Evolutionary conservation across 208 protist species (phyloP), one percentile per base, ranked within the genome.

Genomic region (Leishmania amazonensis): DNA sequence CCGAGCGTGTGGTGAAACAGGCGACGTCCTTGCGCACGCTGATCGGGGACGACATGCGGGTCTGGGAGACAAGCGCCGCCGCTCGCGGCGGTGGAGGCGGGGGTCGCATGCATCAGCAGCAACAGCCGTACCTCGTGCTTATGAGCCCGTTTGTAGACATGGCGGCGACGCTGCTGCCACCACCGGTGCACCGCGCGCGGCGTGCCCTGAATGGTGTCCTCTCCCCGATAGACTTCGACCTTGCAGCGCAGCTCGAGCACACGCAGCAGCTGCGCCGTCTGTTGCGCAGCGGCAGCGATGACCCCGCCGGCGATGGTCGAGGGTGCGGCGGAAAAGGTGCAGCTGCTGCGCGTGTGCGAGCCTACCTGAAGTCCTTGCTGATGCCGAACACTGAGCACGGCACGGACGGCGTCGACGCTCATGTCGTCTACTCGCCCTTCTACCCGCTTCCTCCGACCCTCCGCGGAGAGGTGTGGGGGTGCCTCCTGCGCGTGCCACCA

Each of bases 381-480:
- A 60, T 67, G 57, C 54, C 75, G 35, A 58, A 78, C 75, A 51
- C 75, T 57, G 24, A 6, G 35, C 53, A 38, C 53, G 9, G 51
- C 28, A 45, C 73, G 1, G 73, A 54, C 51, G 17, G 51, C 31
- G 53, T 19, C 72, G 54, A 28, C n/a, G 31, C 35, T 38, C 35
- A 24, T 31, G 49, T 35, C 38, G 58, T 53, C 54, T 68, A 65
- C 75, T 80, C 78, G 47, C 82, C 82, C 24, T 60, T 85, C 49
- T 85, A 80, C 24, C 83, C 86, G 7, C 62, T 99, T 11, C 97
- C 98, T 6, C 83, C 89, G 38, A 90, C 95, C 1, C 42, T 99
- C 13, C 92, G 98, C 3, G 96, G 87, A 4, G 90, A 95, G 38
- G 84, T 98, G 31, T 99, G 98, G 98, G 89, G 88, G 3, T 93